Conservation (phyloP, 2,329 filamentous ascomycete genomes). For the Aspergillus hiratsukae region DNA sequence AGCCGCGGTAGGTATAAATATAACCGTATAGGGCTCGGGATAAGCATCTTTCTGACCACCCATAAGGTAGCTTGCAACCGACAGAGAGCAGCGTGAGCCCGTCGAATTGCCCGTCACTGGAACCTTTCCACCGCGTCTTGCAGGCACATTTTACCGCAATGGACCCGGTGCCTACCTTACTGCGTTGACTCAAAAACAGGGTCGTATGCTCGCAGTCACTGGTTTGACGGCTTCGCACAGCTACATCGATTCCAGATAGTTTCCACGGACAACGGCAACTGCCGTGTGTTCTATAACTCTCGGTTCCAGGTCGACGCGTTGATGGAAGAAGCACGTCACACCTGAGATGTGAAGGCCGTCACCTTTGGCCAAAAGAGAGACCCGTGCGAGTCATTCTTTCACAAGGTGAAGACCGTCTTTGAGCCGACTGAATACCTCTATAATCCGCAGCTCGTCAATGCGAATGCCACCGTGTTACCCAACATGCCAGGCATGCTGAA, state of each 20-base stretch:
- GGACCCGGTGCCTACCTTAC: constrained; percentile 64
- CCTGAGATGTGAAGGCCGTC: constrained; percentile 53
- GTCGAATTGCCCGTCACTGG: constrained; percentile 60
- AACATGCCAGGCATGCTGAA: constrained; percentile 53
- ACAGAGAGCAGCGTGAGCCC: constrained; percentile 55
- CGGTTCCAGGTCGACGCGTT: constrained; percentile 60
- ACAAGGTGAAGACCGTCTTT: constrained; percentile 49
- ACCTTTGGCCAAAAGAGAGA: constrained; percentile 68
- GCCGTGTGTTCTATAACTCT: constrained; percentile 63
- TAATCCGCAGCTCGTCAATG: constrained; percentile 57
- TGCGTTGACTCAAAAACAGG: constrained; percentile 44
- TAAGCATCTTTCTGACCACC: neutral
- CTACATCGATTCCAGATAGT: constrained; percentile 68
- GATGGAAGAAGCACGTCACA: constrained; percentile 55
- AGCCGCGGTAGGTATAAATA: neutral
- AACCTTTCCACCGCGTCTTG: constrained; percentile 62
- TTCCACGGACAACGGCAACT: constrained; percentile 27
- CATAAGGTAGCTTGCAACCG: neutral
- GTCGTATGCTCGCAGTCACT: constrained; percentile 61
- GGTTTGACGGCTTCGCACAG: constrained; percentile 70
- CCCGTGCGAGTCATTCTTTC: constrained; percentile 68
- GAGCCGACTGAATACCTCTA: neutral
- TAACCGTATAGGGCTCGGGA: neutral
- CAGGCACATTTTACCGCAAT: constrained; percentile 66
- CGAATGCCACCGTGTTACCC: constrained; percentile 59